Percentiles rank a stretch among this genome's conserved stretches.
These are phyloP conservation scores for Fusarium sp. DNA, from an alignment of 2,329 filamentous ascomycete genomes.

Conservation along the genomic window DNA sequence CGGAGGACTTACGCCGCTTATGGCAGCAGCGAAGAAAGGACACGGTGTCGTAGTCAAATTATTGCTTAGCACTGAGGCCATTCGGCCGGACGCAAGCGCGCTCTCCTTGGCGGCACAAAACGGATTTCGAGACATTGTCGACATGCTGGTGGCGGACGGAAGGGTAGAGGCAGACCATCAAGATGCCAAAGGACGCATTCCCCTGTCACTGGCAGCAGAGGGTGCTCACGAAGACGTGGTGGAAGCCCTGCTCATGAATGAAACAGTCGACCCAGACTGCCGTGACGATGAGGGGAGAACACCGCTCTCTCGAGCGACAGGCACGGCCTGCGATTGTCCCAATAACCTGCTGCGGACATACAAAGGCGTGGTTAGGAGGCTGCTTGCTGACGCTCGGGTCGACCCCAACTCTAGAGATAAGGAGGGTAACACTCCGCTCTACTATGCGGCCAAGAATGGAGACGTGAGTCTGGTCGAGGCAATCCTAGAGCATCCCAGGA, in stretches of 20 bases:
- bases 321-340: rapidly evolving
- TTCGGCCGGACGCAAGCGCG: neutral
- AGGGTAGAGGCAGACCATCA: neutral
- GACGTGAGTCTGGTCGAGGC: neutral
- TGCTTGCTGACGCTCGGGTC: neutral
- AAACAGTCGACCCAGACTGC: neutral
- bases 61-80: neutral
- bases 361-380: neutral
- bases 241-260: neutral
- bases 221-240: neutral
- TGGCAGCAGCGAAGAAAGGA: neutral
- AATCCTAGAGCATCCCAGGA: neutral
- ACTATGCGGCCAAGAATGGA: neutral
- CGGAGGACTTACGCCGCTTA: neutral
- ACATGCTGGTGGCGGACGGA: neutral
- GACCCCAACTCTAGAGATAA: neutral
- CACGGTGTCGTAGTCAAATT: neutral
- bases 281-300: neutral
- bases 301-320: neutral
- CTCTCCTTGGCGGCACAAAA: neutral
- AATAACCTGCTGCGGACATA: no score
- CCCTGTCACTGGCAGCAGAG: neutral
- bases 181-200: neutral
- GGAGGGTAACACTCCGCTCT: neutral
- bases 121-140: neutral